These are phyloP conservation scores for Ophiocordyceps australis DNA, from an alignment of 2,329 filamentous ascomycete species.

Conservation along the genomic window DNA sequence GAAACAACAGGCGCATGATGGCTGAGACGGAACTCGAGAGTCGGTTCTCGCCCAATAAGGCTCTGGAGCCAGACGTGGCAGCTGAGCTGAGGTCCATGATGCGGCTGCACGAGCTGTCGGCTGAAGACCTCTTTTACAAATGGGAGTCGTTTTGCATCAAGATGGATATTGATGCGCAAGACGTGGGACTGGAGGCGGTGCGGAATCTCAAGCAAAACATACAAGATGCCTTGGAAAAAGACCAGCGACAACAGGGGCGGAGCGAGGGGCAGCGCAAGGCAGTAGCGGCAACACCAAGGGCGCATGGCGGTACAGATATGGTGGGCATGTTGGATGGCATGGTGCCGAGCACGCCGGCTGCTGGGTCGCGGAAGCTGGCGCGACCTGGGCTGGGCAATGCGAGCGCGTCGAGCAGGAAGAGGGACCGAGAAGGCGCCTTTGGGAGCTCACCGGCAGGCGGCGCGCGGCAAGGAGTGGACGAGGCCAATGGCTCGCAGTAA, in stretches of 20 bases:
- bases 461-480: constrained; percentile 15
- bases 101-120: constrained; percentile 60
- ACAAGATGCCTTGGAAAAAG: constrained; percentile 67
- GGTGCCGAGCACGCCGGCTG: constrained; percentile 41
- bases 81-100: constrained; percentile 73
- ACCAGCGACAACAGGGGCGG: constrained; percentile 41
- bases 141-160: constrained; percentile 98
- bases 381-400: constrained; percentile 5
- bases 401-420: constrained; percentile 14
- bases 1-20: too few relatives aligned
- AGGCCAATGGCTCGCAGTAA: constrained; percentile 10
- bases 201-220: constrained; percentile 73
- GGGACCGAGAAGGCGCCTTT: constrained; percentile 9
- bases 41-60: constrained; percentile 16
- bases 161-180: constrained; percentile 65
- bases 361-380: constrained; percentile 20
- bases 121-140: constrained; percentile 89
- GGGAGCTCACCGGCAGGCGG: constrained; percentile 15
- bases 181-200: constrained; percentile 48
- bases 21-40: constrained; percentile 15
- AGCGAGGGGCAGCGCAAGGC: constrained; percentile 44
- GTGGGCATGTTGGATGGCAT: constrained; percentile 70
- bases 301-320: constrained; percentile 49
- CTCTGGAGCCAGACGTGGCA: constrained; percentile 60
- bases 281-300: constrained; percentile 43